Evolutionary conservation across 1,284 basidiomycete species (phyloP), one percentile per base, ranked within the genome.

Genomic region (Quambalaria eucalypti): DNA sequence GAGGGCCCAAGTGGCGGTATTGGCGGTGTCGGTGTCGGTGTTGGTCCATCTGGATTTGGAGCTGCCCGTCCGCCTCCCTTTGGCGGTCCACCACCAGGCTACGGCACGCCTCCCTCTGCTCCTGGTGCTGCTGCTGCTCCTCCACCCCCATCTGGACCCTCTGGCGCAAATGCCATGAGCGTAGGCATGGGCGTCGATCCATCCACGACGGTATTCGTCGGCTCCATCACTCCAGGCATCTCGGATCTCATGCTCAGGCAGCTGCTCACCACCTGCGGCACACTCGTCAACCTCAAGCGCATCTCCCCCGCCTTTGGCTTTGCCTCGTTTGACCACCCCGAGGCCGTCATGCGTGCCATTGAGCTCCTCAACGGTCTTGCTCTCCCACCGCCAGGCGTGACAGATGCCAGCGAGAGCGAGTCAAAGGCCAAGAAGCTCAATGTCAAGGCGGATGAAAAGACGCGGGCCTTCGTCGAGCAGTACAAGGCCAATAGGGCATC

Each of bases 241-340:
- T 85, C 84, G 0, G 90, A 96, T 73, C 65, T 87, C 56, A 73
- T 71, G 73, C 77, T 96, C 49, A 87, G 86, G 63, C 81, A 83
- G 56, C 80, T 96, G 38, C 81, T 96, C 36, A 79, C 81, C 57
- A 84, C 90, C 25, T 96, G 91, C 73, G 92, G 92, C 23, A 82
- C 84, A 2, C 79, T 95, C 51, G 84, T 84, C 57, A 87, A 87
- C 3, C 87, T 95, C 77, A 96, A 93, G 69, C 84, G 90, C 8
- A 84, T 92, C 12, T 89, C 89, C 2, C 90, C 92, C 78, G 89
- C 89, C 2, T 96, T 96, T 70, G 92, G 90, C 2, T 97, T 96
- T 75, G 90, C 90, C 36, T 87, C 90, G 71, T 95, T 84, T 69
- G 87, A 90, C 71, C 88, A 89, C 56, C 87, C 90, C 19, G 88